phyloP scores from a whole-genome alignment of 2,329 filamentous ascomycete species.

The Falciphora oryzae region DNA sequence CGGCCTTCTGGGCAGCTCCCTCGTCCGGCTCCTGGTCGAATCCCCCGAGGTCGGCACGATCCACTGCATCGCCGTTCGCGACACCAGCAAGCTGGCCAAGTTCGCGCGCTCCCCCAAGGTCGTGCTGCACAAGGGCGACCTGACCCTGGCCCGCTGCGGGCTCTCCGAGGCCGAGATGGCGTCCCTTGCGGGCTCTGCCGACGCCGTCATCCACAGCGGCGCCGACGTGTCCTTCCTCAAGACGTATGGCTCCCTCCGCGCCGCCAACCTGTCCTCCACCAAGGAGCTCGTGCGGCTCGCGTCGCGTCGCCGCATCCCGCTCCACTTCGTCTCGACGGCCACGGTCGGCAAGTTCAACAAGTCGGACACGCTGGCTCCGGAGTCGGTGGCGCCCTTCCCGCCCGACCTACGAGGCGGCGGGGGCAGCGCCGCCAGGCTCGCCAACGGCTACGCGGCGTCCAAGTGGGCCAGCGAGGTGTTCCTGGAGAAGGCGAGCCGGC shows the following conservation, averaged over 20 bases:
- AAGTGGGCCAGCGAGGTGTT: constrained; percentile 29
- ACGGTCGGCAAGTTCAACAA: constrained; percentile 10
- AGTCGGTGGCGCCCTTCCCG: constrained; percentile 8
- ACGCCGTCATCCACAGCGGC: constrained; percentile 41
- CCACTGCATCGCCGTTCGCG: constrained; percentile 36
- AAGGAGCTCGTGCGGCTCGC: constrained; percentile 27
- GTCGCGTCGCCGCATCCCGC: constrained; percentile 15
- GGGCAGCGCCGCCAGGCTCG: constrained; percentile 10
- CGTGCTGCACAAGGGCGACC: constrained; percentile 22
- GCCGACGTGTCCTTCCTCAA: constrained; percentile 34
- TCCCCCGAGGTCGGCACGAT: constrained; percentile 27
- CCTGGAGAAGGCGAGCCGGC: constrained; percentile 16
- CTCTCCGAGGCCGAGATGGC: constrained; percentile 14
- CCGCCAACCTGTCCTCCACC: constrained; percentile 30
- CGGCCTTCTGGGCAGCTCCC: constrained; percentile 33
- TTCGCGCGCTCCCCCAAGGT: constrained; percentile 15
- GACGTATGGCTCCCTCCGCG: constrained; percentile 28
- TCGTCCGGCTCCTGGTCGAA: constrained; percentile 32
- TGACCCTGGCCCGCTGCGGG: constrained; percentile 18
- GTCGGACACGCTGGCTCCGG: constrained; percentile 2
- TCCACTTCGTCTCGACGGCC: constrained; percentile 27
- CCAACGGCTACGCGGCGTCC: constrained; percentile 23
- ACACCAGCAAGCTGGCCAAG: constrained; percentile 2
- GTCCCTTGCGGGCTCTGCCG: constrained; percentile 11
- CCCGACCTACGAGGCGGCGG: constrained; percentile 10